A percentile compares a stretch with the other conserved stretches of the same genome.
These are phyloP conservation scores for Yarrowia phangngaensis DNA, from an alignment of 805 yeast species.

Conservation along the genomic window DNA sequence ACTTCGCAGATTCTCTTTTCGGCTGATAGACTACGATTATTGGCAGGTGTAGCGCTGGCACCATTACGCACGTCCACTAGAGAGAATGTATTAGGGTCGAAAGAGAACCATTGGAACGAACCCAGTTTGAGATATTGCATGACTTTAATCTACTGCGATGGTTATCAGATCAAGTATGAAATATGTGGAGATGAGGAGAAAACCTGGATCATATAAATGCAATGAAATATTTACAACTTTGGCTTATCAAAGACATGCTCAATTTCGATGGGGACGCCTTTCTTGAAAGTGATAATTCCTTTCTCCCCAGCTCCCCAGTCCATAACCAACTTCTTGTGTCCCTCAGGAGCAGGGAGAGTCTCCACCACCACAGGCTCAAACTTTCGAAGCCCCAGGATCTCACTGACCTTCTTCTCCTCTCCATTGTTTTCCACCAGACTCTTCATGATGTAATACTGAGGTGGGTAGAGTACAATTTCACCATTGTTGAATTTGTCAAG, in stretches of 20 bases:
- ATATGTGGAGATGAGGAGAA: slow-evolving; percentile 7
- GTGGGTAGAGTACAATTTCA: slow-evolving; percentile 35
- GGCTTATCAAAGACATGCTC: slow-evolving; percentile 6
- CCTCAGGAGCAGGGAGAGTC: slow-evolving; percentile 28
- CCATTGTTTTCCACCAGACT: slow-evolving; percentile 27
- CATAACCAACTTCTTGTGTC: slow-evolving; percentile 25
- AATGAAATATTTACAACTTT: neutral
- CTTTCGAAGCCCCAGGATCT: slow-evolving; percentile 27
- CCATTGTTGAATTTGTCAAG: slow-evolving; percentile 31
- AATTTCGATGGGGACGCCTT: slow-evolving; percentile 17
- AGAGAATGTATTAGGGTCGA: slow-evolving; percentile 3
- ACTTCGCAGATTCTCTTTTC: slow-evolving; percentile 13
- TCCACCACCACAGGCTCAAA: slow-evolving; percentile 32
- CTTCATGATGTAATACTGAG: slow-evolving; percentile 36
- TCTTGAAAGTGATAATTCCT: slow-evolving; percentile 28
- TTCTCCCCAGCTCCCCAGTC: slow-evolving; percentile 36
- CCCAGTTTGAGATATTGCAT: slow-evolving; percentile 10
- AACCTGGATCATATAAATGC: slow-evolving; percentile 13
- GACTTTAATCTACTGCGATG: slow-evolving; percentile 15
- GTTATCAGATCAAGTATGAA: slow-evolving; percentile 13
- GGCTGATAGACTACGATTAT: slow-evolving; percentile 4
- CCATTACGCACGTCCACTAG: slow-evolving; percentile 8
- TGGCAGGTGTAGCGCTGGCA: slow-evolving; percentile 13
- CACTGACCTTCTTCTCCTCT: slow-evolving; percentile 27
- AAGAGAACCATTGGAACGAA: slow-evolving; percentile 10